A percentile compares a stretch with the other conserved stretches of the same genome.
Evolutionary conservation across 495 filamentous ascomycete genomes (phyloP).

Genomic region (Penicillium odoratum): DNA sequence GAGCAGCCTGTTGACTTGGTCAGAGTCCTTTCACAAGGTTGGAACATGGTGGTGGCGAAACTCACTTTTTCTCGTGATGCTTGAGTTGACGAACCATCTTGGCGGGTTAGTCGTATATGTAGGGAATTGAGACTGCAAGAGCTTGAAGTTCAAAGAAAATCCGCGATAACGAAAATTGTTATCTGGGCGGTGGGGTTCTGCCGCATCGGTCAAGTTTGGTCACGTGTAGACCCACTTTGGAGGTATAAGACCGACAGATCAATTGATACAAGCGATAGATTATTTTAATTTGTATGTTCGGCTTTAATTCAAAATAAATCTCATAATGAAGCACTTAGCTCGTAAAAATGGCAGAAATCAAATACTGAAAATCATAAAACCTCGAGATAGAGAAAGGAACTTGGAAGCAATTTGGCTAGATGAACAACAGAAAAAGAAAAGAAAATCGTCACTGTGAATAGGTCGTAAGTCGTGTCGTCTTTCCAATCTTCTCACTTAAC

Average conservation of each 20-base stretch:
- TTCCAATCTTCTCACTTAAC: conserved; percentile 27
- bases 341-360: not conserved
- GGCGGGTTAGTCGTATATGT: conserved; percentile 4
- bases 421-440: not conserved
- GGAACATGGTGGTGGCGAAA: not conserved
- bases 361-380: not conserved
- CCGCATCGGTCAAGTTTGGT: not conserved
- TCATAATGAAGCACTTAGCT: not conserved
- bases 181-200: conserved; percentile 31
- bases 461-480: not conserved
- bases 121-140: conserved; percentile 5
- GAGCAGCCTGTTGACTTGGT: conserved; percentile 54
- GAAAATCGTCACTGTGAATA: not conserved
- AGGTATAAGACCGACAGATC: not conserved
- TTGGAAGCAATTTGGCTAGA: not conserved
- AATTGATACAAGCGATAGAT: too few relatives aligned
- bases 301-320: not conserved
- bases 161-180: conserved; percentile 30
- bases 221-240: not conserved
- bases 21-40: conserved; percentile 8
- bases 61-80: conserved; percentile 78
- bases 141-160: conserved; percentile 11
- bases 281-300: too few relatives aligned
- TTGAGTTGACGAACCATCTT: conserved; percentile 90
- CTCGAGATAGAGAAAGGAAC: too few relatives aligned